phyloP scores from a whole-genome alignment of 371 early-diverging fungal genomes.

The Haplosporangium sp. region DNA sequence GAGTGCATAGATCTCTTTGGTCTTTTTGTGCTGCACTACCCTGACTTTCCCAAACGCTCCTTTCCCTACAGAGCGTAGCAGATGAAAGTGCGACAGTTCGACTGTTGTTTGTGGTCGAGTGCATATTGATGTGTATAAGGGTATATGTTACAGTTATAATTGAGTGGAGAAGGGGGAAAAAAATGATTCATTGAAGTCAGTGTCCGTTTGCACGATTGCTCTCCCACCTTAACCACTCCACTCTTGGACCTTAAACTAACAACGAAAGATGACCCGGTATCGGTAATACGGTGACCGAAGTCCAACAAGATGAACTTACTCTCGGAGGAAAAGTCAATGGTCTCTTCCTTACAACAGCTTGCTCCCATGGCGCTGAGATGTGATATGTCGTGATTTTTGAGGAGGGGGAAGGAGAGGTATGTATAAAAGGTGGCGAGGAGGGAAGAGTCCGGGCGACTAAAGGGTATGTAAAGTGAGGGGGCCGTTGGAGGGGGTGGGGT shows the following conservation, averaged over 20 bases:
- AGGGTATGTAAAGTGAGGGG: too few species aligned
- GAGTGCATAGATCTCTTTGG: conserved; percentile 77
- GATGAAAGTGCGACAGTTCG: conserved; percentile 74
- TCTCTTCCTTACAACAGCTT: conserved; percentile 63
- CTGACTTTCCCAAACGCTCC: conserved; percentile 85
- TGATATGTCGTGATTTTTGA: background rate
- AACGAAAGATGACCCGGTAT: background rate
- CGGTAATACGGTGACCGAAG: background rate
- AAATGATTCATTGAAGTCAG: too few species aligned
- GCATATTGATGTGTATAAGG: too few species aligned
- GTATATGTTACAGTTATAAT: background rate
- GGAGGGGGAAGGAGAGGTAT: background rate
- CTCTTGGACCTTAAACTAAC: too few species aligned
- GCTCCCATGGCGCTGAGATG: conserved; percentile 57
- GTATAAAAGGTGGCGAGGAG: background rate
- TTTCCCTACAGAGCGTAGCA: conserved; percentile 77
- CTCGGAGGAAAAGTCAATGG: conserved; percentile 62
- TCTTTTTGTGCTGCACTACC: conserved; percentile 87
- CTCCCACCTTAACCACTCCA: background rate
- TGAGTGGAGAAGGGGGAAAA: background rate
- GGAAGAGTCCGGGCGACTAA: too few species aligned
- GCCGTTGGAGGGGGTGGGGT: too few species aligned
- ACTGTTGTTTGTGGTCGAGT: conserved; percentile 42
- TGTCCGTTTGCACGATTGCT: background rate
- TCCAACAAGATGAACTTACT: conserved; percentile 37